A percentile compares a stretch with the other conserved stretches of the same genome.
phyloP scores from a whole-genome alignment of 306 rosid species.

The Fagus crenata region DNA sequence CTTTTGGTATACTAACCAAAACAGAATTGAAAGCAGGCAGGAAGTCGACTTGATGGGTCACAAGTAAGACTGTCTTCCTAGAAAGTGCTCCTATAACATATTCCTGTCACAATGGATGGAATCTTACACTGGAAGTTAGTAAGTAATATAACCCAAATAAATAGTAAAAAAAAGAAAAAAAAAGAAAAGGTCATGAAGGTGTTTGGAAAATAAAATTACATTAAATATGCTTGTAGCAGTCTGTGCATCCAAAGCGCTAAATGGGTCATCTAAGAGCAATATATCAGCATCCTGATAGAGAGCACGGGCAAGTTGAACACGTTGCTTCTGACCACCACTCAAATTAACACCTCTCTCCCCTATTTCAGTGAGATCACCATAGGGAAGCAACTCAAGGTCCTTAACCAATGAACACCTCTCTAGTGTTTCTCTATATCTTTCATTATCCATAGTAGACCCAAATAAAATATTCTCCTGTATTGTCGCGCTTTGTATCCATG shows the following conservation, averaged over 20 bases:
- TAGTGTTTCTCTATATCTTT: constrained; percentile 48
- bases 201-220: constrained; percentile 29
- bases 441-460: constrained; percentile 46
- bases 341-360: constrained; percentile 62
- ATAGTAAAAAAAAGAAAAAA: not conserved
- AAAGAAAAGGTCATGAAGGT: not conserved
- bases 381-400: constrained; percentile 58
- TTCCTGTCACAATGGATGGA: constrained; percentile 34
- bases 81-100: constrained; percentile 50
- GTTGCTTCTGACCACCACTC: constrained; percentile 59
- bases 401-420: constrained; percentile 44
- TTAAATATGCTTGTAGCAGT: constrained; percentile 48
- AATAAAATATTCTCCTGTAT: constrained; percentile 52
- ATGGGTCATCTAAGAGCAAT: constrained; percentile 61
- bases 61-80: constrained; percentile 53
- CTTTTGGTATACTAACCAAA: constrained; percentile 36
- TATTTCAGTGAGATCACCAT: constrained; percentile 50
- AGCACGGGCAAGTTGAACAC: constrained; percentile 57
- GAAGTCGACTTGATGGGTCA: constrained; percentile 66
- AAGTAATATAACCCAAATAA: not conserved
- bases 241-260: constrained; percentile 72
- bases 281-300: constrained; percentile 55
- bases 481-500: constrained; percentile 62
- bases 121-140: not conserved
- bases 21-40: constrained; percentile 50